A percentile compares a stretch with the other conserved stretches of the same genome.
These are phyloP conservation scores for Kwoniella europaea DNA, from an alignment of 768 basidiomycete species.

Conservation along the genomic window DNA sequence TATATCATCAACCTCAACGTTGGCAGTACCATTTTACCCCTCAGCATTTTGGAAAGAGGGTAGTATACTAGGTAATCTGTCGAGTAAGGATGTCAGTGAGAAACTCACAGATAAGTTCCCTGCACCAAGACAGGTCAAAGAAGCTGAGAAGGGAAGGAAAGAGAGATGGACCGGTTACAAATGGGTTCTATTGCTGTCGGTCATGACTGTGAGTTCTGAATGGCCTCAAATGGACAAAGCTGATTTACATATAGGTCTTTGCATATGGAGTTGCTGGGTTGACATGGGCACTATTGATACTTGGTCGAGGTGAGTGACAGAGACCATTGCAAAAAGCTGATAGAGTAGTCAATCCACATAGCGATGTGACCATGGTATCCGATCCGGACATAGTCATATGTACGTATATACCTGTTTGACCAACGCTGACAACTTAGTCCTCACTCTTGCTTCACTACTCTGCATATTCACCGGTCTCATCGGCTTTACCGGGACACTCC, in stretches of 20 bases:
- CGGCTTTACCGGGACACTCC: conserved; percentile 67
- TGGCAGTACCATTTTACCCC: conserved; percentile 21
- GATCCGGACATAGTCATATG: conserved; percentile 61
- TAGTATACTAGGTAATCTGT: not conserved
- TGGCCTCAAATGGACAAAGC: not conserved
- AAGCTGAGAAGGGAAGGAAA: conserved; percentile 55
- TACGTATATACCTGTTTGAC: conserved; percentile 26
- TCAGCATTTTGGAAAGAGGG: conserved; percentile 12
- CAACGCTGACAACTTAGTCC: conserved; percentile 58
- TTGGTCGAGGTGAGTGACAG: conserved; percentile 59
- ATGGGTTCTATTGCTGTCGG: conserved; percentile 67
- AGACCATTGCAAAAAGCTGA: conserved; percentile 1
- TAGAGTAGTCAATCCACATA: conserved; percentile 65
- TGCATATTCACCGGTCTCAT: conserved; percentile 67
- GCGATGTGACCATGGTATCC: conserved; percentile 69
- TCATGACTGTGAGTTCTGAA: conserved; percentile 60
- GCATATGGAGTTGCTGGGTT: conserved; percentile 65
- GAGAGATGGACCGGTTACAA: conserved; percentile 70
- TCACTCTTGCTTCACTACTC: conserved; percentile 67
- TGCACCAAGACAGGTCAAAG: conserved; percentile 8
- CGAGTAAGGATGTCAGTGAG: conserved; percentile 21
- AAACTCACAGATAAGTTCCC: conserved; percentile 36
- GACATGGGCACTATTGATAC: conserved; percentile 65
- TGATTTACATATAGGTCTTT: conserved; percentile 58
- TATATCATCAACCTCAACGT: conserved; percentile 14